Evolutionary conservation across 1,284 basidiomycete genomes (phyloP).

Genomic region (Irpex sp.): DNA sequence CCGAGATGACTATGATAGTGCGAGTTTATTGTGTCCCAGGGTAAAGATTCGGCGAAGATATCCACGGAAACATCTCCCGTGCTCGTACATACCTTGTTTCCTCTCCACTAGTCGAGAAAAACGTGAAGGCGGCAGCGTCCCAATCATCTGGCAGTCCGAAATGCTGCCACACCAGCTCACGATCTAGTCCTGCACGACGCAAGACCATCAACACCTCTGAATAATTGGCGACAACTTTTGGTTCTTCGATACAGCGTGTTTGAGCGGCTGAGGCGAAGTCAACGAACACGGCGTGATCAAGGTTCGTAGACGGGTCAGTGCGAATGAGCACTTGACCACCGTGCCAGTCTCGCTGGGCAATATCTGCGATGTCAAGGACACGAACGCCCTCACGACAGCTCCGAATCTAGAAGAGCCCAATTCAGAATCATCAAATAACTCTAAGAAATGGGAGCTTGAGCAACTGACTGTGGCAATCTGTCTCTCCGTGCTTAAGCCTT

Average conservation of each 20-base stretch:
- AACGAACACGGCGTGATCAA: conserved; percentile 3
- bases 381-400: conserved; percentile 4
- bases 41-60: too few relatives aligned
- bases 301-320: background rate
- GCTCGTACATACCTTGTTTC: too few relatives aligned
- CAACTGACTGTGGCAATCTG: background rate
- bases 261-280: conserved; percentile 3
- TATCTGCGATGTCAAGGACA: conserved; percentile 3
- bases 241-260: background rate
- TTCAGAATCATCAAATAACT: too few relatives aligned
- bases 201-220: background rate
- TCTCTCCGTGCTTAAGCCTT: background rate
- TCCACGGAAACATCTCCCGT: too few relatives aligned
- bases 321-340: background rate
- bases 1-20: too few relatives aligned
- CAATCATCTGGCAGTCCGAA: conserved; percentile 6
- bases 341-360: conserved; percentile 5
- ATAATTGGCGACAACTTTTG: background rate
- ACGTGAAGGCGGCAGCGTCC: background rate
- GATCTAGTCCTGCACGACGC: background rate
- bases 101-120: too few relatives aligned
- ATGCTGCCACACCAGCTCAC: conserved; percentile 3
- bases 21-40: too few relatives aligned
- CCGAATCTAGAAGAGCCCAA: background rate
- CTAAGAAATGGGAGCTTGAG: too few relatives aligned